Base-by-base conservation (phyloP, 108 stramenopile species). In the Pseudonitzschia delicatissima region DNA sequence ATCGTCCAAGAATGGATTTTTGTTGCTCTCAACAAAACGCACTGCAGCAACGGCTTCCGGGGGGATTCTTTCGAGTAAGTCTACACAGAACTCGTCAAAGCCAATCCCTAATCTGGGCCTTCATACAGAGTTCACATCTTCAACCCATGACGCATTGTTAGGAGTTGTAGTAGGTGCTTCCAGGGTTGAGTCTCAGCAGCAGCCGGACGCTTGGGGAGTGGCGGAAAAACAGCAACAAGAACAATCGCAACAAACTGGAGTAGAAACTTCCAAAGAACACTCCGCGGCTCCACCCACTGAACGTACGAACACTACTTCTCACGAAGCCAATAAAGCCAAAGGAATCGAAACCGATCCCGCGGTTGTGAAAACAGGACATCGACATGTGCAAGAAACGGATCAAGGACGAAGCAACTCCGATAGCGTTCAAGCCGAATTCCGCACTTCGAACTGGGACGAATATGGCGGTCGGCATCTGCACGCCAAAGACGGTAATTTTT, bases 21-120 rank as follows among this genome's bases (percentile, higher is more conserved):
- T 92, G 11, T 62, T 92, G 33, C 83, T 92, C 31, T 89, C 87
- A 17, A 92, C 86, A 20, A 92, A 92, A 45, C 70, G 80, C 37
- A 55, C 45, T 51, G 64, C 45, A 25, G 68, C 77, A 31, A 68
- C 62, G 37, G 42, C 69, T 32, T 29, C 72, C 33, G 61, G 73
- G 32, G 80, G 77, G 29, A 67, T 67, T 25, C 57, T 72, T 1
- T 65, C 79, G 42, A 80, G 62, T 66, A 81, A 76, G 42, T 45
- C 77, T 18, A 62, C 58, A 17, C 60, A 64, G 39, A 78, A 71
- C 25, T 62, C 72, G 1, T 62, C 44, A 29, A 68, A 68, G 42
- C 67, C 63, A 21, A 72, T 62, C 23, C 67, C 63, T 23, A 57
- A 50, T 44, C 49, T 74, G 17, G 73, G 73, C 3, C 55, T 81